Evolutionary conservation across 495 filamentous ascomycete genomes (phyloP), one percentile per base, ranked within the genome.

Genomic region (Cryomyces antarcticus): DNA sequence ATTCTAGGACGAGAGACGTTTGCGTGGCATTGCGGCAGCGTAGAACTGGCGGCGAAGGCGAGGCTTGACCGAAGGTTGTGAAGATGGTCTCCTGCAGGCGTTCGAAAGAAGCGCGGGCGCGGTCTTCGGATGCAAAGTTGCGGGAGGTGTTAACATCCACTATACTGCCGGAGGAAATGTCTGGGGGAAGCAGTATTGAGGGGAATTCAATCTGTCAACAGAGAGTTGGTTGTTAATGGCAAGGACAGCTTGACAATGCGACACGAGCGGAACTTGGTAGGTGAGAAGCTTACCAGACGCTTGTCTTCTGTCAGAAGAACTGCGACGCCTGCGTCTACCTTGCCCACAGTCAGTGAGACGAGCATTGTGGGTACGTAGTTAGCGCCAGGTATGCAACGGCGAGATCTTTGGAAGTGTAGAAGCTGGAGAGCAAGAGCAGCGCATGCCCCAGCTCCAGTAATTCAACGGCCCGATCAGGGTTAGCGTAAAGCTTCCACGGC

Each of bases 291-390:
- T 75, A 95, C 89, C 52, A 97, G 70, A 50, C 89, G 78, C 65
- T 96, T 96, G 64, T 97, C 89, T 53, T 93, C 80, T 33, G 89
- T 97, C 45, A 97, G 70, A 42, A 97, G 75, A 43, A 97, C 92
- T 39, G 89, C 92, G 53, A 97, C 86, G 61, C 89, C 89, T 52
- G 89, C 89, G 60, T 97, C 89, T 62, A 97, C 89, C 68, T 97
- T 97, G 65, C 89, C 89, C 57, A 97, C 92, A 37, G 89, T 97
- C 57, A 97, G 75, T 38, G 89, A 96, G 66, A 97, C 78, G 51
- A 97, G 67, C 92, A 96, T 97, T 17, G 49, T 73, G 52, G 31
- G 29, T 41, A n/a, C n/a, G n/a, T n/a, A n/a, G n/a, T n/a, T n/a
- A n/a, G n/a, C n/a, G n/a, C n/a, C n/a, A n/a, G n/a, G 17, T 24